phyloP scores from a whole-genome alignment of 768 basidiomycete species.

The Mrakia frigida region DNA sequence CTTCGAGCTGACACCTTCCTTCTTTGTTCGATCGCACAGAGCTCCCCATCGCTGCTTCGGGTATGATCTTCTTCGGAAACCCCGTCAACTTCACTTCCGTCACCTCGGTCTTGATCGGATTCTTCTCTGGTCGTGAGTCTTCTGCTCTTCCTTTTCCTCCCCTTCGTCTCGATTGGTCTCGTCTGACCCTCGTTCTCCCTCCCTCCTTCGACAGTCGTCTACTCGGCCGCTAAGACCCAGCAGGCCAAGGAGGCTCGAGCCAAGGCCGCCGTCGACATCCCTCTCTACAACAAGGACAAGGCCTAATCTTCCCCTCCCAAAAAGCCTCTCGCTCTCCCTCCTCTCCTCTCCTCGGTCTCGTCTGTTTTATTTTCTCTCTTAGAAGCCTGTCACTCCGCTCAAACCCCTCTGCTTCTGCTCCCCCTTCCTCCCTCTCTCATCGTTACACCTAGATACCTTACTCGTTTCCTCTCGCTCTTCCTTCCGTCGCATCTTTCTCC shows the following conservation, averaged over 20 bases:
- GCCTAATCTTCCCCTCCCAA: slow-evolving; percentile 7
- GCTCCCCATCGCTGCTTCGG: slow-evolving; percentile 95
- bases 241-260: slow-evolving; percentile 70
- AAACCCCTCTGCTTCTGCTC: too few species aligned
- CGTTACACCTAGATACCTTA: too few species aligned
- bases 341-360: too few species aligned
- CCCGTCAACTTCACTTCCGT: slow-evolving; percentile 80
- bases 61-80: slow-evolving; percentile 96
- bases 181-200: background rate
- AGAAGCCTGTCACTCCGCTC: too few species aligned
- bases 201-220: slow-evolving; percentile 74
- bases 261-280: slow-evolving; percentile 36
- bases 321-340: too few species aligned
- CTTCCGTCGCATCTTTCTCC: too few species aligned
- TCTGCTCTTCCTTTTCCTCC: background rate
- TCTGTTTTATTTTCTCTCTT: too few species aligned
- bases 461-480: too few species aligned
- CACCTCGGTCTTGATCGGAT: slow-evolving; percentile 78
- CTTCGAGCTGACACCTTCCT: background rate
- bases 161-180: background rate
- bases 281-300: slow-evolving; percentile 29
- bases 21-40: slow-evolving; percentile 13
- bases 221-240: slow-evolving; percentile 90
- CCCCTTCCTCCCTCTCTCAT: too few species aligned
- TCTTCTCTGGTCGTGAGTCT: slow-evolving; percentile 44